Percentiles rank a stretch among this genome's conserved stretches.
These are phyloP conservation scores for Elsinoe australis DNA, from an alignment of 2,329 filamentous ascomycete species.

Conservation along the genomic window DNA sequence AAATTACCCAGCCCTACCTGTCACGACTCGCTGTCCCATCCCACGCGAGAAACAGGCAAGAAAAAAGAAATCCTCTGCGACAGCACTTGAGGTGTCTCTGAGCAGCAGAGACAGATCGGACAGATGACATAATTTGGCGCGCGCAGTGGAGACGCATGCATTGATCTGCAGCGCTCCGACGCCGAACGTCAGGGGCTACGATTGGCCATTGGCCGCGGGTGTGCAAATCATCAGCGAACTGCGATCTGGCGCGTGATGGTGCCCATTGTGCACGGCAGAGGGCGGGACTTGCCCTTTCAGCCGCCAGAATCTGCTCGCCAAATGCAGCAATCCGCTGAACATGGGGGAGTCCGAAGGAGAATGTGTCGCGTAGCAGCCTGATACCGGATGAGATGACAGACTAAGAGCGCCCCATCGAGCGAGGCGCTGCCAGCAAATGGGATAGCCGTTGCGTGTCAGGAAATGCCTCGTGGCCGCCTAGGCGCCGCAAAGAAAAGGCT, in stretches of 20 bases:
- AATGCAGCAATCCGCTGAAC: background rate
- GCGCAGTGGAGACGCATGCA: background rate
- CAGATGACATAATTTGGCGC: constrained; percentile 6
- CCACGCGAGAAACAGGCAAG: too few relatives aligned
- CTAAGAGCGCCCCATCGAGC: constrained; percentile 5
- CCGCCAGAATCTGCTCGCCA: background rate
- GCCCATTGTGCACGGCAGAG: background rate
- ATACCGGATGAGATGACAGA: background rate
- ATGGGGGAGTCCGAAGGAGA: background rate
- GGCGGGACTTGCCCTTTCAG: constrained; percentile 1
- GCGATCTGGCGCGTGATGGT: too few relatives aligned
- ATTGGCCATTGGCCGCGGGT: background rate
- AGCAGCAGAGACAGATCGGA: background rate
- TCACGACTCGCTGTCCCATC: too few relatives aligned
- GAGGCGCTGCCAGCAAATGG: background rate
- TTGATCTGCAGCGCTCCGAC: constrained; percentile 12
- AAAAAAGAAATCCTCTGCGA: too few relatives aligned
- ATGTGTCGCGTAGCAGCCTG: constrained; percentile 3
- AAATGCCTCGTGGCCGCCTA: background rate
- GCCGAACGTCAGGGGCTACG: constrained; percentile 4
- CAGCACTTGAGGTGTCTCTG: too few relatives aligned
- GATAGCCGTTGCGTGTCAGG: constrained; percentile 9
- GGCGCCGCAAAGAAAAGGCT: background rate
- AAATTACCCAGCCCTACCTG: too few relatives aligned
- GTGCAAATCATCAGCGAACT: constrained; percentile 1